phyloP scores from a whole-genome alignment of 768 basidiomycete genomes.

The Tricholoma matsutake region DNA sequence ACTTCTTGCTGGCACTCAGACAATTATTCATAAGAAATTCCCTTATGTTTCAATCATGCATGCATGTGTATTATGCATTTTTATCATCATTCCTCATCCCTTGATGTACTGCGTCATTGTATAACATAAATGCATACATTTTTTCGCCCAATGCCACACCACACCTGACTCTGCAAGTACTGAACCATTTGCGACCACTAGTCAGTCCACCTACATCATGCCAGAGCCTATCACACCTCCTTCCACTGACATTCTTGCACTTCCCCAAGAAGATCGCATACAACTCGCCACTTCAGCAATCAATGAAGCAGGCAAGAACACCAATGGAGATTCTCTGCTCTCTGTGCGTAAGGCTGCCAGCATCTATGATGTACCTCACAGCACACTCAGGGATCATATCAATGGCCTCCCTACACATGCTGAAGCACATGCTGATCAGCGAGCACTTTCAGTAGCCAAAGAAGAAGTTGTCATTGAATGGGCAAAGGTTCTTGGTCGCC shows the following conservation, averaged over 20 bases:
- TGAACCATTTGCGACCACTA: background rate
- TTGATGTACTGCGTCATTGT: background rate
- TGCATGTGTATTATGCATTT: background rate
- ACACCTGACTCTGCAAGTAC: background rate
- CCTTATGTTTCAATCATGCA: background rate
- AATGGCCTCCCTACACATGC: background rate
- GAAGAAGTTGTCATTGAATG: constrained; percentile 22
- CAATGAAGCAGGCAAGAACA: background rate
- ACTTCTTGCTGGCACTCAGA: background rate
- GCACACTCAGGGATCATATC: background rate
- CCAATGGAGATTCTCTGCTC: background rate
- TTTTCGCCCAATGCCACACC: background rate
- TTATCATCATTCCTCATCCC: background rate
- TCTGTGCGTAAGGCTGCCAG: background rate
- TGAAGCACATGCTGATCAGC: constrained; percentile 6
- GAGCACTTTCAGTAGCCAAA: constrained; percentile 6
- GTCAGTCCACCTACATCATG: no score
- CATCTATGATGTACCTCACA: background rate
- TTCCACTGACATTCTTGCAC: background rate
- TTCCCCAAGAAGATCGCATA: background rate
- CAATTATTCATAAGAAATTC: background rate
- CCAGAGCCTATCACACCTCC: background rate
- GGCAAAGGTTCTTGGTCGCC: constrained; percentile 18
- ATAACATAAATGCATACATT: background rate
- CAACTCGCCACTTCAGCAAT: background rate